A percentile compares a stretch with the other conserved stretches of the same genome.
phyloP scores from a whole-genome alignment of 1,284 basidiomycete species.

The Fomitopsis palustris region DNA sequence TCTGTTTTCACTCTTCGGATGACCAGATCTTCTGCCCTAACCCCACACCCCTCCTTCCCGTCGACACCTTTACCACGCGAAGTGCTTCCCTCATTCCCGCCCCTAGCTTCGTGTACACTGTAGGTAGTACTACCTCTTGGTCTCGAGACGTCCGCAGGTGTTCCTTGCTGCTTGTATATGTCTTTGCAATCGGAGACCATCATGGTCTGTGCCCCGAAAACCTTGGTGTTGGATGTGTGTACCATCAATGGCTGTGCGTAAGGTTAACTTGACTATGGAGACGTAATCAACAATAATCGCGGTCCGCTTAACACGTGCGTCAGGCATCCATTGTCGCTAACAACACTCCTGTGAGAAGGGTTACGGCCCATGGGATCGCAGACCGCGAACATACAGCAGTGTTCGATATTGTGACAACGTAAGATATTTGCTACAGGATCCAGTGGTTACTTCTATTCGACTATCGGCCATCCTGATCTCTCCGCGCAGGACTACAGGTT shows the following conservation, averaged over 20 bases:
- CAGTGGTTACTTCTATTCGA: constrained; percentile 5
- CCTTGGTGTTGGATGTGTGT: not conserved
- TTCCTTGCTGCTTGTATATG: constrained; percentile 25
- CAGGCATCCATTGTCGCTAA: too few relatives aligned
- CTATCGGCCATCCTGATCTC: not conserved
- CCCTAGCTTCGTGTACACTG: constrained; percentile 20
- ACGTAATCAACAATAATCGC: too few relatives aligned
- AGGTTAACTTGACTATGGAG: too few relatives aligned
- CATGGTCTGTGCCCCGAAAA: constrained; percentile 7
- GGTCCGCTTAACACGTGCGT: too few relatives aligned
- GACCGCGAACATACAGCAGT: not conserved
- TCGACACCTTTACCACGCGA: constrained; percentile 9
- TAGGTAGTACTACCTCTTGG: constrained; percentile 25
- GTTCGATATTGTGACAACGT: not conserved
- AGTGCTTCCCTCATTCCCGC: constrained; percentile 13
- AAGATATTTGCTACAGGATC: constrained; percentile 8
- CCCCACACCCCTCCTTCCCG: constrained; percentile 15
- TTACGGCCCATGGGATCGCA: too few relatives aligned
- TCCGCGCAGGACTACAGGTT: constrained; percentile 12
- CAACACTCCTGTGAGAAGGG: too few relatives aligned
- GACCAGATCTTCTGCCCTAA: constrained; percentile 14
- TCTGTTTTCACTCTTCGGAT: constrained; percentile 19
- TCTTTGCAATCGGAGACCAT: constrained; percentile 22
- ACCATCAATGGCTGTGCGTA: not conserved
- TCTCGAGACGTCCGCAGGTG: constrained; percentile 17